Evolutionary conservation across 2,329 filamentous ascomycete species (phyloP).

Genomic region (Pezicula rhizophila): DNA sequence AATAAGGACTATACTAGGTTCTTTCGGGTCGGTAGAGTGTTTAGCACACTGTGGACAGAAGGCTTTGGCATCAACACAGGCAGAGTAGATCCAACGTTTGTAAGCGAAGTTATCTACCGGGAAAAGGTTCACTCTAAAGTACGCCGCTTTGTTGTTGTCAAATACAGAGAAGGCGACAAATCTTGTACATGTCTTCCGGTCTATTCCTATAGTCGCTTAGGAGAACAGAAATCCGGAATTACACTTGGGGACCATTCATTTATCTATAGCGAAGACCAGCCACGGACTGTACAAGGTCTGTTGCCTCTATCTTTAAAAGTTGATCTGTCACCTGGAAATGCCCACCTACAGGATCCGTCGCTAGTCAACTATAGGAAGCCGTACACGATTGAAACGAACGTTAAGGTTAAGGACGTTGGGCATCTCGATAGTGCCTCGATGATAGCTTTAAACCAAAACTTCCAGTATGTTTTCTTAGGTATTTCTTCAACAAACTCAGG

Average conservation of each 20-base stretch:
- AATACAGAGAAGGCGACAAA: constrained; percentile 3
- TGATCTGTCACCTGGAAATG: background rate
- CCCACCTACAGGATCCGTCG: constrained; percentile 8
- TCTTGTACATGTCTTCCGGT: constrained; percentile 16
- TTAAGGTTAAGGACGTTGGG: constrained; percentile 13
- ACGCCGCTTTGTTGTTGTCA: constrained; percentile 18
- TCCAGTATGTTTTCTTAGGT: background rate
- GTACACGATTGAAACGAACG: constrained; percentile 17
- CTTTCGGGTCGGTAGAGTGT: constrained; percentile 17
- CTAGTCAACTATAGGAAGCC: constrained; percentile 17
- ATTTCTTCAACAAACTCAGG: no score
- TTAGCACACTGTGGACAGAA: constrained; percentile 18
- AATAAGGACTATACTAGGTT: constrained; percentile 15
- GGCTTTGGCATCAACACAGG: constrained; percentile 1
- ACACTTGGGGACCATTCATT: background rate
- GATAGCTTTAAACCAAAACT: background rate
- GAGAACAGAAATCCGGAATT: background rate
- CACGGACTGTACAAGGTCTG: background rate
- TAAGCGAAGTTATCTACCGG: constrained; percentile 9
- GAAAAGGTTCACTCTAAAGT: constrained; percentile 16
- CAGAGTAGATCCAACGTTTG: constrained; percentile 4
- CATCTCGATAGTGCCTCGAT: background rate
- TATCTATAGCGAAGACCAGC: background rate
- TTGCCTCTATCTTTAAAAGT: background rate
- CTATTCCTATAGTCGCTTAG: constrained; percentile 6